These are phyloP conservation scores for Potentilla sterilis DNA, from an alignment of 306 rosid genomes.

Conservation along the genomic window DNA sequence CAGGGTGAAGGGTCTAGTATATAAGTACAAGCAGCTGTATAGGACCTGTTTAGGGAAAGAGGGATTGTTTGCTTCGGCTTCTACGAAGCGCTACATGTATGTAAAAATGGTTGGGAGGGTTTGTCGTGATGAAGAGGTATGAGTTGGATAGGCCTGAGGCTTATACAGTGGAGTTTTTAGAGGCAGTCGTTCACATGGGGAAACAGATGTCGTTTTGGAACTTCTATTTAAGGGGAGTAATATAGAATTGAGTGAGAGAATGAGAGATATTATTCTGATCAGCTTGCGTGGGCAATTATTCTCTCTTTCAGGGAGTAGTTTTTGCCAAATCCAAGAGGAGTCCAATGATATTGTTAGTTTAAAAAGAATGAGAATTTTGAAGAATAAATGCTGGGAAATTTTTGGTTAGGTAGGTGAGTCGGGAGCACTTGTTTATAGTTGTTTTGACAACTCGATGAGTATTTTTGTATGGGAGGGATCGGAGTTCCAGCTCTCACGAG, in stretches of 20 bases:
- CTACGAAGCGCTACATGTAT: conserved; percentile 40
- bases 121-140: conserved; percentile 40
- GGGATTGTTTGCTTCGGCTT: conserved; percentile 34
- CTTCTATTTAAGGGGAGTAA: conserved; percentile 2
- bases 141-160: conserved; percentile 59
- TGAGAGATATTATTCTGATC: conserved; percentile 15
- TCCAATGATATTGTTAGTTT: conserved; percentile 24
- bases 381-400: conserved; percentile 38
- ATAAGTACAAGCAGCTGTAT: background rate
- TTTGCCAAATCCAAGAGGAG: conserved; percentile 27
- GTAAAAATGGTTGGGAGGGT: conserved; percentile 48
- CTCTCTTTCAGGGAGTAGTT: conserved; percentile 8
- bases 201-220: conserved; percentile 41
- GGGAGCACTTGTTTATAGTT: conserved; percentile 37
- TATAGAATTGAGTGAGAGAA: conserved; percentile 27
- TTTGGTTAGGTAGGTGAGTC: conserved; percentile 36
- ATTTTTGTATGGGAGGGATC: conserved; percentile 50
- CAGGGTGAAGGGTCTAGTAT: background rate
- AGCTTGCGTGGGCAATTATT: conserved; percentile 20
- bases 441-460: conserved; percentile 48
- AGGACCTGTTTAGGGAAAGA: conserved; percentile 28
- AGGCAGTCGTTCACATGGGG: conserved; percentile 66
- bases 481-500: conserved; percentile 50
- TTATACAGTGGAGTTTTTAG: conserved; percentile 25
- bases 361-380: conserved; percentile 42